These are phyloP conservation scores for Komagataella pastoris DNA, from an alignment of 805 yeast species.

Conservation along the genomic window DNA sequence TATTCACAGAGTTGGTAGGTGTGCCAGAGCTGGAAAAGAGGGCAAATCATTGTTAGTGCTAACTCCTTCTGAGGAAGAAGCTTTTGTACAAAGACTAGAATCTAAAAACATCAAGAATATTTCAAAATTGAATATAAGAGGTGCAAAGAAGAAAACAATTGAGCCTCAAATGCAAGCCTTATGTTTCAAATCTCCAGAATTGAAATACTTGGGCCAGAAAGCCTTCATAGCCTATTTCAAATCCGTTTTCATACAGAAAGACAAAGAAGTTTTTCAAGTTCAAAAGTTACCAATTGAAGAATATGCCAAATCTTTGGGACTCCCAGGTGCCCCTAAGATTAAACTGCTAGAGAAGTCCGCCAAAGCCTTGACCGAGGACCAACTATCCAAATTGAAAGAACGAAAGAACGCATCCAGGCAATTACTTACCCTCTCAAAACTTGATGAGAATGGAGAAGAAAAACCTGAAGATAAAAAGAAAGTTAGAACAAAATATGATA, in stretches of 20 bases:
- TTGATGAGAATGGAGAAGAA: slow-evolving; percentile 53
- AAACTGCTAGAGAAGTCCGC: slow-evolving; percentile 40
- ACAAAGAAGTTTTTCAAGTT: slow-evolving; percentile 73
- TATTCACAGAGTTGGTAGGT: slow-evolving; percentile 83
- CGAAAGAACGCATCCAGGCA: slow-evolving; percentile 74
- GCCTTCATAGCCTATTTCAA: slow-evolving; percentile 88
- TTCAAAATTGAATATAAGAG: slow-evolving; percentile 61
- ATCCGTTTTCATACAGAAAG: slow-evolving; percentile 76
- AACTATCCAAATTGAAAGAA: slow-evolving; percentile 39
- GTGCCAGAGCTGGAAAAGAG: slow-evolving; percentile 74
- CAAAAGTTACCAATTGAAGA: slow-evolving; percentile 69
- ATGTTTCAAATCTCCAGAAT: slow-evolving; percentile 82
- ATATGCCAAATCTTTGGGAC: slow-evolving; percentile 78
- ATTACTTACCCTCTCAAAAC: slow-evolving; percentile 38
- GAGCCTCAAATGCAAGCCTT: slow-evolving; percentile 77
- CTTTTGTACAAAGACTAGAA: slow-evolving; percentile 51
- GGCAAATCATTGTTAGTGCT: slow-evolving; percentile 79
- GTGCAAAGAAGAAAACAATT: slow-evolving; percentile 59
- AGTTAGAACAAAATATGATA: slow-evolving; percentile 80
- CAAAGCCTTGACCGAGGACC: slow-evolving; percentile 25
- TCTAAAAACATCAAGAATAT: slow-evolving; percentile 49
- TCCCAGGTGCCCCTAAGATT: slow-evolving; percentile 93
- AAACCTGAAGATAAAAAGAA: slow-evolving; percentile 24
- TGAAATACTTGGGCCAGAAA: slow-evolving; percentile 89
- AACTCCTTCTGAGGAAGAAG: slow-evolving; percentile 72